Base-by-base conservation (phyloP, 495 filamentous ascomycete genomes). In the Parathielavia hyrcaniae region DNA sequence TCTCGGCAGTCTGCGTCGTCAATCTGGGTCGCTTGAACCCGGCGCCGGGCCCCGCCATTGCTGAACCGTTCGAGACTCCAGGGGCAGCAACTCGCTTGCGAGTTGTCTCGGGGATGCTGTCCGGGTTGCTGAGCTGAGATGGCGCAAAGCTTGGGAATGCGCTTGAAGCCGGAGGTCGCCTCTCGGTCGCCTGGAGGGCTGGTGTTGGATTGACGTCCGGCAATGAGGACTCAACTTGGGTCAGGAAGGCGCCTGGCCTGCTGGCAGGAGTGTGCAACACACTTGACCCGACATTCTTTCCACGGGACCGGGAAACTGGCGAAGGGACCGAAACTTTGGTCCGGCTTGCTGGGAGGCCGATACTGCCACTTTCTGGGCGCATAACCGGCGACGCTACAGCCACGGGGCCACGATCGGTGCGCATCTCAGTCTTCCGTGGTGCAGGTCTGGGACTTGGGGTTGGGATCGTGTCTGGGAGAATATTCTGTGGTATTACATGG, bases 61-160 rank as follows among this genome's bases (percentile, higher is more conserved):
- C 35, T 30, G 17, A 26, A 0, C 23, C 23, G 7, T 0, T 14
- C 5, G 55, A 20, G 3, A 26, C 10, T 11, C 55, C 16, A 3
- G 26, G 55, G 13, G 23, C 14, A 35, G 14, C 22, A 14, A 7
- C 43, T n/a, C 47, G 46, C 47, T 23, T 51, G 38, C 36, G 16
- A 14, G 41, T 12, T 13, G 34, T n/a, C 20, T 58, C 59, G 1
- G 59, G 59, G 13, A 61, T 61, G 48, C 48, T 58, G 3, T 58
- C 54, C n/a, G 43, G 26, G 26, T 61, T 58, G 49, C 55, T 61
- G 34, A 40, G n/a, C 39, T 58, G 59, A 7, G 55, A 53, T 32
- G 36, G 44, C 10, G 16, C 1, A 11, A 17, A 20, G 14, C 23
- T 7, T 5, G 19, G n/a, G 5, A 32, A n/a, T 12, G 40, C 32